Percentiles rank a stretch among this genome's conserved stretches.
These are phyloP conservation scores for Alternaria brassicicola DNA, from an alignment of 2,329 filamentous ascomycete species.

Conservation along the genomic window DNA sequence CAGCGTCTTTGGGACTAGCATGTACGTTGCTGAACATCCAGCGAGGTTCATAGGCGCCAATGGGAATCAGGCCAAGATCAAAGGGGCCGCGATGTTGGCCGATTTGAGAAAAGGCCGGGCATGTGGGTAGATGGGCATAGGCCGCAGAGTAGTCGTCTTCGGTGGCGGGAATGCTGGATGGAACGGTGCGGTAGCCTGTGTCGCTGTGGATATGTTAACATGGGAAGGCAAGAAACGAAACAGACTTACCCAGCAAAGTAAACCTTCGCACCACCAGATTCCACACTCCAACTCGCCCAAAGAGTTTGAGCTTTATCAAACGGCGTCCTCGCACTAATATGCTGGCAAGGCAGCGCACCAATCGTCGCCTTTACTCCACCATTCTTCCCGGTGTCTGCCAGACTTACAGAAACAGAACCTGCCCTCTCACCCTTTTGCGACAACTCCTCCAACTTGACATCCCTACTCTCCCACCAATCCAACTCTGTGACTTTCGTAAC, in stretches of 20 bases:
- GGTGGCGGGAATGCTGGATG: constrained; percentile 63
- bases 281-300: constrained; percentile 86
- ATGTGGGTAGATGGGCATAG: constrained; percentile 68
- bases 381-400: background rate
- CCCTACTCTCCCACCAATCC: constrained; percentile 91
- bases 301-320: constrained; percentile 78
- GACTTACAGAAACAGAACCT: constrained; percentile 10
- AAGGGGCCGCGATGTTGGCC: constrained; percentile 82
- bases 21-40: constrained; percentile 81
- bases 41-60: constrained; percentile 83
- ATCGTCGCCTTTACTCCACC: constrained; percentile 70
- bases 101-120: constrained; percentile 85
- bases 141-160: constrained; percentile 74
- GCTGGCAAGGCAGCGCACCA: constrained; percentile 83
- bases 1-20: constrained; percentile 82
- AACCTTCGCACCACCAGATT: constrained; percentile 75
- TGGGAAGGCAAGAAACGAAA: background rate
- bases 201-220: constrained; percentile 63
- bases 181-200: constrained; percentile 85
- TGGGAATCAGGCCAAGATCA: constrained; percentile 89
- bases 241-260: constrained; percentile 72
- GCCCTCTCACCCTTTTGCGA: constrained; percentile 3
- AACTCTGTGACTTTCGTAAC: constrained; percentile 82
- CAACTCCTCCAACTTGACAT: constrained; percentile 65
- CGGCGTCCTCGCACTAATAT: constrained; percentile 71